phyloP scores from a whole-genome alignment of 192 early-diverging fungal species.

The Mortierella antarctica region DNA sequence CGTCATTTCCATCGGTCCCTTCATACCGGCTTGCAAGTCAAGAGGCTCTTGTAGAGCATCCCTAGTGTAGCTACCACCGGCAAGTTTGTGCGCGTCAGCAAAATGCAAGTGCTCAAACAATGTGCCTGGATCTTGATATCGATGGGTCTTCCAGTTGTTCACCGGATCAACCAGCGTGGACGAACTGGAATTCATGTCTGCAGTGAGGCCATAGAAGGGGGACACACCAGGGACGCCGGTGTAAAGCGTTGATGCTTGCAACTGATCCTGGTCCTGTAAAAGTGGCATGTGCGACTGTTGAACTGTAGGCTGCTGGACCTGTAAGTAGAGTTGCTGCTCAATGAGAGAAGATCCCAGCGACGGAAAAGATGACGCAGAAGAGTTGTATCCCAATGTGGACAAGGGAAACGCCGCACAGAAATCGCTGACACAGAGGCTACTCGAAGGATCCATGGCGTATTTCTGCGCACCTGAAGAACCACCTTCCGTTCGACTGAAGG shows the following conservation, averaged over 20 bases:
- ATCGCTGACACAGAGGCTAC: background rate
- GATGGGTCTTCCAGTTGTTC: slow-evolving; percentile 14
- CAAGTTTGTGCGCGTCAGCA: background rate
- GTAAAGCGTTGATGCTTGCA: background rate
- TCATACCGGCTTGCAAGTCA: no score
- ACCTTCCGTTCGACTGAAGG: no score
- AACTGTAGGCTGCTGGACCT: background rate
- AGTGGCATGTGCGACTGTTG: background rate
- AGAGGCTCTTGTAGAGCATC: no score
- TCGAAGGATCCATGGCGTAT: no score
- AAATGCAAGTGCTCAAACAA: background rate
- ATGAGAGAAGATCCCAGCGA: slow-evolving; percentile 1
- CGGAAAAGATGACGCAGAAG: background rate
- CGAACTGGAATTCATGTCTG: slow-evolving; percentile 4
- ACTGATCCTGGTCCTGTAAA: slow-evolving; percentile 6
- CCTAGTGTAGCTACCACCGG: background rate
- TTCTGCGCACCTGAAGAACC: no score
- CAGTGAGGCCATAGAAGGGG: slow-evolving; percentile 1
- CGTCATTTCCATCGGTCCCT: no score
- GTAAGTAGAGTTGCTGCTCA: slow-evolving; percentile 8
- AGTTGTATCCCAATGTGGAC: background rate
- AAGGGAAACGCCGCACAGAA: background rate
- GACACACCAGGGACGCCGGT: background rate
- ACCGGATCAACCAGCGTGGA: slow-evolving; percentile 21
- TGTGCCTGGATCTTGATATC: slow-evolving; percentile 1